Evolutionary conservation across 2,329 filamentous ascomycete species (phyloP).

Genomic region (Phaeosphaeriaceae sp.): DNA sequence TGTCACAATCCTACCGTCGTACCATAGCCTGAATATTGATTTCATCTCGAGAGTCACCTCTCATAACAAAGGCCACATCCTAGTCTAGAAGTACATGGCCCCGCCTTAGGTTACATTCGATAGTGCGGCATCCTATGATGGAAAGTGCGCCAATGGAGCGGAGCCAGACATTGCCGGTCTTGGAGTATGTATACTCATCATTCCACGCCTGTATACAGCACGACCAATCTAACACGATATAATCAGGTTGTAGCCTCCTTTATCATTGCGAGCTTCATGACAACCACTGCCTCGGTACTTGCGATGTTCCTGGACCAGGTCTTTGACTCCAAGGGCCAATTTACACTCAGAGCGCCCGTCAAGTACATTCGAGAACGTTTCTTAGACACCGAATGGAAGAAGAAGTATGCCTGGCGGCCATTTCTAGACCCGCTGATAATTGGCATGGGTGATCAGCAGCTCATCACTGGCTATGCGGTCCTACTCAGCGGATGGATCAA

Average conservation of each 20-base stretch:
- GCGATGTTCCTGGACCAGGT: conserved; percentile 43
- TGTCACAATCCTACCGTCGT: not conserved
- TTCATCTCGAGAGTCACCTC: too few relatives aligned
- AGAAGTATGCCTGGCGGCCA: conserved; percentile 37
- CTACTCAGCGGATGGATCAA: conserved; percentile 42
- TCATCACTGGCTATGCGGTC: conserved; percentile 41
- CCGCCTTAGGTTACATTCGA: conserved; percentile 40
- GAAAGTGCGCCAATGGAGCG: conserved; percentile 29
- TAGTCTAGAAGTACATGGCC: conserved; percentile 20
- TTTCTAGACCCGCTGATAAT: conserved; percentile 42
- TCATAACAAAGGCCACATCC: not conserved
- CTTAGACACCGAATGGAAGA: conserved; percentile 37
- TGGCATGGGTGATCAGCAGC: conserved; percentile 39
- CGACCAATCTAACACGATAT: too few relatives aligned
- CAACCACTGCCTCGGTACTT: conserved; percentile 36
- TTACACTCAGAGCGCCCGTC: conserved; percentile 25
- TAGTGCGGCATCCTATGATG: conserved; percentile 23
- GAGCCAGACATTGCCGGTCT: conserved; percentile 41
- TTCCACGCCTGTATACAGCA: not conserved
- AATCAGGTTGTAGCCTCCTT: conserved; percentile 41
- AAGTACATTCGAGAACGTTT: conserved; percentile 32
- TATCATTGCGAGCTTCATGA: conserved; percentile 38
- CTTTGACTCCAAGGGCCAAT: conserved; percentile 33
- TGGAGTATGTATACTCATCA: conserved; percentile 19
- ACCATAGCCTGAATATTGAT: not conserved